phyloP scores from a whole-genome alignment of 2,329 filamentous ascomycete species.

The Mycogone perniciosa region DNA sequence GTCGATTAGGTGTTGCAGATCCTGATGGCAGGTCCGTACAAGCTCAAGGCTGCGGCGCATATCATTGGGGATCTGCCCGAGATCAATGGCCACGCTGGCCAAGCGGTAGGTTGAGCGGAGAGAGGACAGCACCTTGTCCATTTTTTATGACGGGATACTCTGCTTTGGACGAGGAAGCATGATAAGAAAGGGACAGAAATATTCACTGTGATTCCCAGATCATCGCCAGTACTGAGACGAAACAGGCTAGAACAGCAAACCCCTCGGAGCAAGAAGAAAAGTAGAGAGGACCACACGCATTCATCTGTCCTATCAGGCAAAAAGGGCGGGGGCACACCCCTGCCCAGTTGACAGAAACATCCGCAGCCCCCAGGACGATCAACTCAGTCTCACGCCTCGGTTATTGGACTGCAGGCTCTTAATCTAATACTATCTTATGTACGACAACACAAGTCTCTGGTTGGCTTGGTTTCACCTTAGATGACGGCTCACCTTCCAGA shows the following conservation, averaged over 20 bases:
- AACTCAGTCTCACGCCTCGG: too few relatives aligned
- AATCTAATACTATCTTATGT: too few relatives aligned
- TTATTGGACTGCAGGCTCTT: too few relatives aligned
- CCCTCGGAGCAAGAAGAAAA: neutral
- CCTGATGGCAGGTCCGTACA: slow-evolving; percentile 25
- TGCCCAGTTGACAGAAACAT: too few relatives aligned
- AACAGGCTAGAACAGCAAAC: neutral
- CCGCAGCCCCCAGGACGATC: too few relatives aligned
- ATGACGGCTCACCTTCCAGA: neutral
- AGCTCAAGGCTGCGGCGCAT: slow-evolving; percentile 26
- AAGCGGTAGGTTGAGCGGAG: slow-evolving; percentile 1
- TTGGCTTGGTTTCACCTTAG: neutral
- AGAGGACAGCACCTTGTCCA: neutral
- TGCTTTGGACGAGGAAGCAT: neutral
- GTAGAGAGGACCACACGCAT: neutral
- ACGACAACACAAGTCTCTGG: too few relatives aligned
- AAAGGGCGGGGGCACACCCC: too few relatives aligned
- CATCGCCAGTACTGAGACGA: neutral
- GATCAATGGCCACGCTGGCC: slow-evolving; percentile 14
- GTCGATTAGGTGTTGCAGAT: slow-evolving; percentile 28
- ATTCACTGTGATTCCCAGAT: neutral
- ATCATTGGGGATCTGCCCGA: slow-evolving; percentile 22
- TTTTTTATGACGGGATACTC: neutral
- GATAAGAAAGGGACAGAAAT: neutral
- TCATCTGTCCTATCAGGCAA: neutral